Evolutionary conservation across 495 filamentous ascomycete genomes (phyloP), one percentile per base, ranked within the genome.

Genomic region (Acidiella bohemica): DNA sequence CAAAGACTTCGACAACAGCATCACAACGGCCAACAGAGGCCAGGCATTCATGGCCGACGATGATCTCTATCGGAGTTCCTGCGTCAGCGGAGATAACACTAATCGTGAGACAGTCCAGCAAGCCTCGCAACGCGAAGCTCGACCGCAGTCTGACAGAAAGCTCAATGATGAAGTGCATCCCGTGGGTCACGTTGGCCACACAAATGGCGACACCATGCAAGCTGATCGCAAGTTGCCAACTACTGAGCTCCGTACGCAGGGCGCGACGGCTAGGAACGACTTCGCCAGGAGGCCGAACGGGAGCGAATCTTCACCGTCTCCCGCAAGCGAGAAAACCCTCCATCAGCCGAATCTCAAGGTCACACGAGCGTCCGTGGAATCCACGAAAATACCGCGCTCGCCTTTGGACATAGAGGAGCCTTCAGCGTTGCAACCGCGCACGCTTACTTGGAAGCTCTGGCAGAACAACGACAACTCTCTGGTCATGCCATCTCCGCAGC

Each of bases 401-500:
- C 26, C 29, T 5, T 37, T 51, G 42, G 33, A 51, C 26, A 46
- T 51, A 22, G 47, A 46, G 21, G 32, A 37, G 18, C 47, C 47
- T 3, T 2, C 14, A 8, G 19, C 11, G 14, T 37, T 49, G 6
- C 32, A 18, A 19, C 21, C 28, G 22, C 33, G 14, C 11, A 17
- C 32, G 5, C 23, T 37, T 4, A 39, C 23, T 11, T 54, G 50
- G 50, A 39, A 44, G 40, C 34, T 54, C 31, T 56, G 55, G 55
- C 51, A 47, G 53, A 51, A 38, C 33, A 42, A 42, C 22, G 42
- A 51, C 21, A 23, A 14, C 53, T 53, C 16, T 49, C 38, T 53
- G 11, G 50, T 9, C n/a, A n/a, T 66, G 38, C 59, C 61, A n/a
- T 67, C 61, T 32, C 65, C 65, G 9, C 57, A 61, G 42, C 64